Conservation (phyloP, 805 yeast species). For the Candida dajiaensis region DNA sequence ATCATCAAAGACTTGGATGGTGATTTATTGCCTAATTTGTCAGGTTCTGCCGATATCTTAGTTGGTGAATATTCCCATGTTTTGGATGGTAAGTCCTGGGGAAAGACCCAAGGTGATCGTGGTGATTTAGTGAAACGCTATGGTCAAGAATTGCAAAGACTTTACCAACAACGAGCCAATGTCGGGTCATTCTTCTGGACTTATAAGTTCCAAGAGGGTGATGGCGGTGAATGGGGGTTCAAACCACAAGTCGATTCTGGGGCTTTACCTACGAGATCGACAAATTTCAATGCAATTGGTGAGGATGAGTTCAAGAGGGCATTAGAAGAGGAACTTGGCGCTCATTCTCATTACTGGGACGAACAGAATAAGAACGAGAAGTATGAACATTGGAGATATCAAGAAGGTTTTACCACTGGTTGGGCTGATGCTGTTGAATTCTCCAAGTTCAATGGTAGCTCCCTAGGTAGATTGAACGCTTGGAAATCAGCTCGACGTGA, state of each 20-base stretch:
- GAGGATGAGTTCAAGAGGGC: conserved; percentile 35
- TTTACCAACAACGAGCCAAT: conserved; percentile 47
- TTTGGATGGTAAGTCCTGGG: conserved; percentile 73
- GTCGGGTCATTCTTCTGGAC: conserved; percentile 91
- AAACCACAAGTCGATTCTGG: conserved; percentile 66
- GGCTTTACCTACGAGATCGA: conserved; percentile 36
- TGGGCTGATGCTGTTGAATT: conserved; percentile 72
- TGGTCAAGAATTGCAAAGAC: conserved; percentile 49
- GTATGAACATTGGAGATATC: conserved; percentile 76
- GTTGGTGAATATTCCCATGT: conserved; percentile 93
- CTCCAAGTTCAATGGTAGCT: conserved; percentile 61
- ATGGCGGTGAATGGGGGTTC: conserved; percentile 97
- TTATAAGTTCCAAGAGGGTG: conserved; percentile 76
- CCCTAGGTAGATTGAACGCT: conserved; percentile 66
- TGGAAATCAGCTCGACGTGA: conserved; percentile 58
- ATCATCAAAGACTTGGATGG: conserved; percentile 52
- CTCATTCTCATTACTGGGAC: conserved; percentile 69
- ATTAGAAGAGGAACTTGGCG: conserved; percentile 30
- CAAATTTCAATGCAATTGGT: conserved; percentile 30
- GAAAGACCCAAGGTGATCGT: conserved; percentile 40
- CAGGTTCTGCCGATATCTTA: conserved; percentile 55
- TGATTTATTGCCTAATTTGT: conserved; percentile 44
- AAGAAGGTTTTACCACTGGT: conserved; percentile 71
- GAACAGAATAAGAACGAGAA: conserved; percentile 46
- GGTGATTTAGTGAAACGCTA: conserved; percentile 50